These are phyloP conservation scores for Dendrobium nobile DNA, from an alignment of 106 monocot species.

Conservation along the genomic window DNA sequence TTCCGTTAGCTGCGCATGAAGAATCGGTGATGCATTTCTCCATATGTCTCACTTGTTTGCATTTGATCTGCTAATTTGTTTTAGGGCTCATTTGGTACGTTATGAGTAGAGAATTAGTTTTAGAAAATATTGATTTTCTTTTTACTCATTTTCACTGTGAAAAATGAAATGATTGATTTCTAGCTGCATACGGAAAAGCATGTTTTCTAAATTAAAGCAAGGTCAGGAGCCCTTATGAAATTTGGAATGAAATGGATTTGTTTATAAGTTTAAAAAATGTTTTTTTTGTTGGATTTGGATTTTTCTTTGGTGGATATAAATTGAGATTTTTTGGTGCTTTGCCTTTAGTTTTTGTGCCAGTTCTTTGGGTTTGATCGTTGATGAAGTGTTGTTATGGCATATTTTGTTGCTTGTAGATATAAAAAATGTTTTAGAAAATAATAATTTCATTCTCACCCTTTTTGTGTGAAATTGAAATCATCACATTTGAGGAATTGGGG, in stretches of 20 bases:
- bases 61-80: background rate
- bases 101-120: background rate
- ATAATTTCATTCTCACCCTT: background rate
- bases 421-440: background rate
- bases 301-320: slow-evolving; percentile 4
- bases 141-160: background rate
- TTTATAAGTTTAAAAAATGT: background rate
- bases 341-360: background rate
- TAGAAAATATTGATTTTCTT: background rate
- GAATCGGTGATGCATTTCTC: slow-evolving; percentile 28
- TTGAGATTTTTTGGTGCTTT: background rate
- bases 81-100: background rate
- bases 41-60: background rate
- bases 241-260: background rate
- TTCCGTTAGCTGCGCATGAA: slow-evolving; percentile 12
- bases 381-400: background rate
- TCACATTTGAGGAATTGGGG: background rate
- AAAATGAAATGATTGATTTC: background rate
- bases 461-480: background rate
- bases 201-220: background rate
- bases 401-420: background rate
- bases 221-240: background rate
- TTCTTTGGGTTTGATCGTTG: background rate
- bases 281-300: background rate
- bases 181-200: background rate